phyloP scores from a whole-genome alignment of 2,329 filamentous ascomycete species.

The Apiospora rasikravindrae region DNA sequence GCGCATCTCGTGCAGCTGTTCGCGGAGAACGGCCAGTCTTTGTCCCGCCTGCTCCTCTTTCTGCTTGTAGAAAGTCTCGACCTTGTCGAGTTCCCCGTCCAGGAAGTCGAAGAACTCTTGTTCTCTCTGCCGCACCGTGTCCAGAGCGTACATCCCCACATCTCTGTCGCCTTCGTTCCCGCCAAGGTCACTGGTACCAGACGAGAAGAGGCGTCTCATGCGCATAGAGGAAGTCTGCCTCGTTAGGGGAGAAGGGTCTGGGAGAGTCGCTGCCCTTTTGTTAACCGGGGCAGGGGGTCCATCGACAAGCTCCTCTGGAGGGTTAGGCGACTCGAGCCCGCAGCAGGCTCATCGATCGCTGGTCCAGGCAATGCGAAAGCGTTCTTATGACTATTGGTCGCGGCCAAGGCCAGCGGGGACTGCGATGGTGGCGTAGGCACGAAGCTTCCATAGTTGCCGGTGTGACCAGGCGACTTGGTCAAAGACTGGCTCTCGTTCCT shows the following conservation, averaged over 20 bases:
- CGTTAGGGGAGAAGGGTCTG: neutral
- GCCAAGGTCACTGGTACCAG: slow-evolving; percentile 40
- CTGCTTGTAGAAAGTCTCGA: slow-evolving; percentile 84
- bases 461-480: slow-evolving; percentile 43
- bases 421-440: slow-evolving; percentile 46
- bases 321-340: slow-evolving; percentile 32
- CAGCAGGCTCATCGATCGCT: slow-evolving; percentile 45
- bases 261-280: neutral
- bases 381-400: slow-evolving; percentile 35
- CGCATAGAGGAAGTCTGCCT: slow-evolving; percentile 31
- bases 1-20: slow-evolving; percentile 92
- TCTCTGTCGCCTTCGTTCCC: slow-evolving; percentile 45
- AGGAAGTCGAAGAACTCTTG: slow-evolving; percentile 88
- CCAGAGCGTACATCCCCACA: slow-evolving; percentile 46
- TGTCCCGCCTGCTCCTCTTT: slow-evolving; percentile 87
- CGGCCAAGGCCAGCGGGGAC: slow-evolving; percentile 29
- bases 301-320: slow-evolving; percentile 46
- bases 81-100: slow-evolving; percentile 85
- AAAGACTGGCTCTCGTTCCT: slow-evolving; percentile 48
- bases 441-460: slow-evolving; percentile 60
- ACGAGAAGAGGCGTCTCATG: slow-evolving; percentile 48
- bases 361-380: slow-evolving; percentile 61
- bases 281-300: slow-evolving; percentile 15
- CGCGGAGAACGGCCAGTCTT: slow-evolving; percentile 71
- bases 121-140: slow-evolving; percentile 70